phyloP scores from a whole-genome alignment of 164 flowering plant species.

The Vitis rupestris region DNA sequence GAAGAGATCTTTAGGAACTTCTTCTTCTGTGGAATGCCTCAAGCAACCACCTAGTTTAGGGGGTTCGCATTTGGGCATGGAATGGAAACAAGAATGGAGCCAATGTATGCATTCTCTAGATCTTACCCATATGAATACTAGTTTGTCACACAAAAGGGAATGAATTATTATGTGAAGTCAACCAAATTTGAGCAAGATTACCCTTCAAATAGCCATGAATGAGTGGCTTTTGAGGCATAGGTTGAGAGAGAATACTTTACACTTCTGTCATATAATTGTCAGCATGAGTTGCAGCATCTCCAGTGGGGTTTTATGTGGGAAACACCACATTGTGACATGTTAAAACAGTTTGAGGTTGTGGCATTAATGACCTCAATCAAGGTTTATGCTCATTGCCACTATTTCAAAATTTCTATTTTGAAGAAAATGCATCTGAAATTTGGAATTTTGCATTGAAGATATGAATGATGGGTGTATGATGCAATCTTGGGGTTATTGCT shows the following conservation, averaged over 20 bases:
- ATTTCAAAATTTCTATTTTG: slow-evolving; percentile 2
- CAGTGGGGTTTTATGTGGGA: slow-evolving; percentile 68
- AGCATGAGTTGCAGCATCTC: slow-evolving; percentile 63
- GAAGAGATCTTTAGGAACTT: slow-evolving; percentile 92
- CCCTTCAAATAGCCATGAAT: slow-evolving; percentile 42
- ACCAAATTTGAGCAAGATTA: slow-evolving; percentile 67
- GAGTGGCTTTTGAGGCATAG: slow-evolving; percentile 41
- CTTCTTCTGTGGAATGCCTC: slow-evolving; percentile 72
- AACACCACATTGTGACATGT: slow-evolving; percentile 78
- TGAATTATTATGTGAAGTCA: slow-evolving; percentile 67
- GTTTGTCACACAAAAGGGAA: slow-evolving; percentile 53
- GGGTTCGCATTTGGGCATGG: slow-evolving; percentile 64
- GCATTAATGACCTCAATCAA: slow-evolving; percentile 26
- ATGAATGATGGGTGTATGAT: neutral
- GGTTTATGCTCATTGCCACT: neutral
- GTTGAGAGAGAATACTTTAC: slow-evolving; percentile 65
- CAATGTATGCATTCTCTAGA: slow-evolving; percentile 53
- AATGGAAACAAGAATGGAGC: slow-evolving; percentile 57
- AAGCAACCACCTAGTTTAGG: slow-evolving; percentile 58
- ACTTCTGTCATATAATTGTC: slow-evolving; percentile 60
- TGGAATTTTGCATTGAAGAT: neutral
- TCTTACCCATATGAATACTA: slow-evolving; percentile 46
- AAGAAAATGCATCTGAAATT: neutral
- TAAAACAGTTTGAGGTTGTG: slow-evolving; percentile 41
- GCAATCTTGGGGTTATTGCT: neutral